Conservation (phyloP, 441 rosid species). For the Pelargonium cotyledonis region DNA sequence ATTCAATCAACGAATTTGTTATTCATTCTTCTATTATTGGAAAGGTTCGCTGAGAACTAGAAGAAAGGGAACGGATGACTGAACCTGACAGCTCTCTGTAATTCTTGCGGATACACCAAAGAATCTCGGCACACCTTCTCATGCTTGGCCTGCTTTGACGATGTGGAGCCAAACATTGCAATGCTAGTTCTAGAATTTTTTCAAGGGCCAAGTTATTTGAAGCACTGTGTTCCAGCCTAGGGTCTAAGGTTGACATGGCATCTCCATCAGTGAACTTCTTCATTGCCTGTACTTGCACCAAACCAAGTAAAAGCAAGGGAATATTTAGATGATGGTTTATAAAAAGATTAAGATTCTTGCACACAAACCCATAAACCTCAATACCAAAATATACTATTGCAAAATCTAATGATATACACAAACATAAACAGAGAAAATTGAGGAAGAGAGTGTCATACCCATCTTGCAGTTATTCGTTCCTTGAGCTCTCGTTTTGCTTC, state of each 20-base stretch:
- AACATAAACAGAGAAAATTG: no score
- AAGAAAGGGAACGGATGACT: constrained; percentile 28
- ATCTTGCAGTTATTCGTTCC: no score
- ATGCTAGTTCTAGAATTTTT: constrained; percentile 65
- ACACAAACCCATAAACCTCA: no score
- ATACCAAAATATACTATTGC: no score
- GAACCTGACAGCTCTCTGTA: constrained; percentile 42
- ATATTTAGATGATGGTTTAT: no score
- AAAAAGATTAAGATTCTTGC: no score
- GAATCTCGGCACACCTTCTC: constrained; percentile 81
- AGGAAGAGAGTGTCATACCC: no score
- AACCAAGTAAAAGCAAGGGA: constrained; percentile 8
- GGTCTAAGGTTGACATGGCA: constrained; percentile 56
- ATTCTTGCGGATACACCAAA: constrained; percentile 83
- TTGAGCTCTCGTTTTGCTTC: constrained; percentile 51
- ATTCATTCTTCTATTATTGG: constrained; percentile 20
- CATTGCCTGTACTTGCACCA: constrained; percentile 51
- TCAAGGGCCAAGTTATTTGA: constrained; percentile 50
- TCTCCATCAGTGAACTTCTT: constrained; percentile 63
- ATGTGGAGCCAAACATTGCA: constrained; percentile 65
- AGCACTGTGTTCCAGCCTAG: constrained; percentile 44
- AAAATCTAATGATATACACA: no score
- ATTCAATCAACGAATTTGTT: no score
- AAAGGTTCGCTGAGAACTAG: constrained; percentile 32
- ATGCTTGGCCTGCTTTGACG: constrained; percentile 68